Conservation (phyloP, 495 filamentous ascomycete genomes). For the Aspergillus kassunensis region DNA sequence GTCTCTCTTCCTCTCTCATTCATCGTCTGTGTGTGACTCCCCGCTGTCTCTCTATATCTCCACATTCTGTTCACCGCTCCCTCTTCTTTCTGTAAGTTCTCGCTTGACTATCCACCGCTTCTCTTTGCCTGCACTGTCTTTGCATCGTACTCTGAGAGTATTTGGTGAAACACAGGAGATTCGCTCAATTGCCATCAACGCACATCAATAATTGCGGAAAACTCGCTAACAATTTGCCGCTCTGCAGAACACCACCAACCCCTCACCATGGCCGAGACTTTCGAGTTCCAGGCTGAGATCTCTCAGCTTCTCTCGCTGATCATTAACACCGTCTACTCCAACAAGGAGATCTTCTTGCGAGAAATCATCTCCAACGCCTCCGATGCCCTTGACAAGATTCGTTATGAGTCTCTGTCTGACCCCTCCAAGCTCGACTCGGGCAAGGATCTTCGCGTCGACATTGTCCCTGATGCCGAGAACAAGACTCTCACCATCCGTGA, state of each 20-base stretch:
- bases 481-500: conserved; percentile 97
- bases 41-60: not conserved
- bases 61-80: conserved; percentile 1
- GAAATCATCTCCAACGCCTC: conserved; percentile 97
- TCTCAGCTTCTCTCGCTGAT: conserved; percentile 98
- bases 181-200: not conserved
- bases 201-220: not conserved
- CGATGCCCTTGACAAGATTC: conserved; percentile 99
- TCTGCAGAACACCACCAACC: conserved; percentile 14
- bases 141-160: not conserved
- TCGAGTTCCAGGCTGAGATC: conserved; percentile 99
- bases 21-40: not conserved
- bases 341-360: conserved; percentile 99
- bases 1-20: not conserved
- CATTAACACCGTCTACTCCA: conserved; percentile 99
- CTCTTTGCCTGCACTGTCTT: not conserved
- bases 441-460: conserved; percentile 97
- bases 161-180: not conserved
- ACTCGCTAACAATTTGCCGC: conserved; percentile 1
- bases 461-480: conserved; percentile 91
- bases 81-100: conserved; percentile 12
- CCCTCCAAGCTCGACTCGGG: conserved; percentile 91
- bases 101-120: not conserved
- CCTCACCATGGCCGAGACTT: conserved; percentile 81
- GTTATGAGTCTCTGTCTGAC: conserved; percentile 95